Evolutionary conservation across 2,329 filamentous ascomycete genomes (phyloP), one percentile per base, ranked within the genome.

Genomic region (Cladophialophora yegresii): DNA sequence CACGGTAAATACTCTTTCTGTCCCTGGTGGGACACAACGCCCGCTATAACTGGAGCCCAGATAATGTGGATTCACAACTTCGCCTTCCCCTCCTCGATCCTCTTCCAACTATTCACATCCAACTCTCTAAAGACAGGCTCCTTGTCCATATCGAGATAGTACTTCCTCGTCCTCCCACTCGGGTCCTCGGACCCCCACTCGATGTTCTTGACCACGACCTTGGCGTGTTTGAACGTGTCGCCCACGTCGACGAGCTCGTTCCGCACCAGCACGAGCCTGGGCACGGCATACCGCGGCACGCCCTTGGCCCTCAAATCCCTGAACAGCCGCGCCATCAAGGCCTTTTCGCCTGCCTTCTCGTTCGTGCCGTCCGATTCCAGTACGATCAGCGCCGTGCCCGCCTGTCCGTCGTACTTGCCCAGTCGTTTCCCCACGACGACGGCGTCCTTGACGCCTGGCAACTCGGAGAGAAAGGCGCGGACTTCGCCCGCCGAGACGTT

Each of bases 401-500:
- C 80, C 74, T 82, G 78, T 4, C 80, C 80, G 65, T 82, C 80
- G 65, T 82, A 82, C 22, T 74, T 74, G 50, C 65, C 66, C 16
- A 82, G 69, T 51, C 77, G 78, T 16, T 81, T 76, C 43, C 92
- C 92, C 72, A 96, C 96, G 23, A 96, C 91, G 71, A 95, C 96
- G 28, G 90, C 89, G 78, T 96, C 92, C 50, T 83, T 79, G 16
- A 96, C 82, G 0, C 80, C 79, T 0, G 86, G 79, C 72, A 93
- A 87, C 0, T 81, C 77, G 12, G 89, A 87, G 0, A 96, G 76
- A 0, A 86, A 85, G 71, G 91, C 86, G 20, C 88, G 84, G 16
- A 96, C 92, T 75, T 96, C 92, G 57, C 84, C 87, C 0, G 90
- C 92, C 2, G 89, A 91, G 1, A 93, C 89, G 71, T 93, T 93